phyloP scores from a whole-genome alignment of 768 basidiomycete genomes.

The Tricholomella constricta region DNA sequence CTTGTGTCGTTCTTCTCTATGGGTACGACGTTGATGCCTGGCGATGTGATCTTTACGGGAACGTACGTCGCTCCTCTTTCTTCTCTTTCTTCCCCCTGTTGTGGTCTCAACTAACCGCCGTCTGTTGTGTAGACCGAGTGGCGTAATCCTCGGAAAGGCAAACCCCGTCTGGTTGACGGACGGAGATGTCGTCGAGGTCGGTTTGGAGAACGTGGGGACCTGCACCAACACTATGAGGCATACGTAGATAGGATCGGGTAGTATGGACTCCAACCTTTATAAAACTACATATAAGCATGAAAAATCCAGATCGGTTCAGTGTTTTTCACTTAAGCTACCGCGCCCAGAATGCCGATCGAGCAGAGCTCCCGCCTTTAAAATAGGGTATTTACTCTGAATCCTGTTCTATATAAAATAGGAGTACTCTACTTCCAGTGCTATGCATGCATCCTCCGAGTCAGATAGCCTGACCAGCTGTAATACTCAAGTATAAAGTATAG shows the following conservation, averaged over 20 bases:
- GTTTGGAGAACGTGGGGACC: conserved; percentile 39
- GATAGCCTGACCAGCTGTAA: not conserved
- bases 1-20: conserved; percentile 43
- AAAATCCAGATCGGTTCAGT: too few species aligned
- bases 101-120: not conserved
- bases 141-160: conserved; percentile 35
- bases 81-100: not conserved
- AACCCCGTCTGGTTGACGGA: conserved; percentile 37
- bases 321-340: too few species aligned
- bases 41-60: conserved; percentile 44
- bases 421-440: not conserved
- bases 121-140: conserved; percentile 29
- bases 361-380: too few species aligned
- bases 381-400: too few species aligned
- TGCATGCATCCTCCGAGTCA: not conserved
- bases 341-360: too few species aligned
- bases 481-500: not conserved
- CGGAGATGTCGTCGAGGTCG: conserved; percentile 42
- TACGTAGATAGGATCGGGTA: not conserved
- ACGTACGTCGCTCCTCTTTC: conserved; percentile 27
- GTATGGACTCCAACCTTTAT: not conserved
- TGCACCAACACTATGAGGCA: conserved; percentile 38
- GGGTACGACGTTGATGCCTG: conserved; percentile 41
- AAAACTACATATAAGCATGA: too few species aligned
- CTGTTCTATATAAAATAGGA: not conserved